phyloP scores from a whole-genome alignment of 257 asterid genomes.

The Eustoma russellianum region DNA sequence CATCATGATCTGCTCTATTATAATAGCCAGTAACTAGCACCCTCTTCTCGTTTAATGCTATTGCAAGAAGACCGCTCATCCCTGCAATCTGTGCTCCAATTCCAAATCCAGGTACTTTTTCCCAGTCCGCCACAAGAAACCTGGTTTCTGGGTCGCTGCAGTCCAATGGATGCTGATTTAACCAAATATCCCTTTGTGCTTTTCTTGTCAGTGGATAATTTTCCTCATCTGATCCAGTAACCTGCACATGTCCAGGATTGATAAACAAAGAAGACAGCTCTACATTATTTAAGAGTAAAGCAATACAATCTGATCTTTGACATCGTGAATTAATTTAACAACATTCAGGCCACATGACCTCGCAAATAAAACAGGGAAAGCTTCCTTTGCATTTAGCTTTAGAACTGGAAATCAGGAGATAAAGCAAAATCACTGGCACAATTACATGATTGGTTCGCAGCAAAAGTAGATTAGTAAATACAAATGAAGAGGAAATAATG shows the following conservation, averaged over 20 bases:
- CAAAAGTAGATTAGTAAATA: no score
- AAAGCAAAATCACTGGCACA: no score
- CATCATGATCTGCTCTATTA: slow-evolving; percentile 91
- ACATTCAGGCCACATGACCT: no score
- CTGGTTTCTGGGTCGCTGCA: slow-evolving; percentile 56
- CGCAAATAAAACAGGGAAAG: no score
- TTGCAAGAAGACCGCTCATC: slow-evolving; percentile 89
- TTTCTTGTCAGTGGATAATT: slow-evolving; percentile 91
- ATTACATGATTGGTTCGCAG: no score
- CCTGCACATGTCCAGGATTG: slow-evolving; percentile 18
- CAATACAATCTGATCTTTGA: no score
- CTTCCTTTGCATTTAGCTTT: no score
- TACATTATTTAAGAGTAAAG: no score
- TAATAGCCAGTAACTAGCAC: slow-evolving; percentile 67
- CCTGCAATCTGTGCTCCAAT: slow-evolving; percentile 96
- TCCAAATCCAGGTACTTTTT: slow-evolving; percentile 90
- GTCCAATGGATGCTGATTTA: slow-evolving; percentile 79
- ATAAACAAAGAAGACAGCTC: no score
- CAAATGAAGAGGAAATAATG: no score
- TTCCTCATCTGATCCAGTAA: slow-evolving; percentile 77
- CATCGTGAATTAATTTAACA: no score
- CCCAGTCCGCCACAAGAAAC: slow-evolving; percentile 88
- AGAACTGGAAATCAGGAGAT: no score
- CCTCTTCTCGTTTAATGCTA: slow-evolving; percentile 70
- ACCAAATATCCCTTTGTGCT: slow-evolving; percentile 89